Evolutionary conservation across 202 grass and related monocot species (phyloP).

Genomic region (Alloteropsis angusta): DNA sequence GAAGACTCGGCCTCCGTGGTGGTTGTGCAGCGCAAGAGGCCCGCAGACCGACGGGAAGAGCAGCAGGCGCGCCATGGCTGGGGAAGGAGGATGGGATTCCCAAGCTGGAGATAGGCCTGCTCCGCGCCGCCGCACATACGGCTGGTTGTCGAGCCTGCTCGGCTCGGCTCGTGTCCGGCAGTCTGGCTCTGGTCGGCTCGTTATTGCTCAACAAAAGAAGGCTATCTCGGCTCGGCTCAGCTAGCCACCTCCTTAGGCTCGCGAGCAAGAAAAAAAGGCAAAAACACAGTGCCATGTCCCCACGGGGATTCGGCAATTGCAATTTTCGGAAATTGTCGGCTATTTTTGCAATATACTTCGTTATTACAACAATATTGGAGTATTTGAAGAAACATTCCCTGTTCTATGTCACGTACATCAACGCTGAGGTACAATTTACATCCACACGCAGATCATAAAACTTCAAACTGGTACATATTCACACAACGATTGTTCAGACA

Average conservation of each 20-base stretch:
- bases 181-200: no score
- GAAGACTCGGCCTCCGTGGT: not conserved
- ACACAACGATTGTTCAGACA: not conserved
- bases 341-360: no score
- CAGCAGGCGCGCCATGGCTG: not conserved
- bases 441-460: not conserved
- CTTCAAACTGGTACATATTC: not conserved
- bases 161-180: no score
- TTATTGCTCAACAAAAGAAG: no score
- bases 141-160: not conserved
- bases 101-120: not conserved
- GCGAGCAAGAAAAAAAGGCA: no score
- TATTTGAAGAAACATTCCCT: not conserved
- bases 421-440: not conserved
- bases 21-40: not conserved
- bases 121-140: not conserved
- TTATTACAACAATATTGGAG: not conserved
- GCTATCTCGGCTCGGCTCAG: no score
- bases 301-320: no score
- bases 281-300: no score
- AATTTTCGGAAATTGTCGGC: no score
- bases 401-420: not conserved
- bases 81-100: not conserved
- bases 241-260: no score
- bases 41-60: not conserved